Evolutionary conservation across 257 asterid genomes (phyloP).

Genomic region (Haberlea rhodopensis): DNA sequence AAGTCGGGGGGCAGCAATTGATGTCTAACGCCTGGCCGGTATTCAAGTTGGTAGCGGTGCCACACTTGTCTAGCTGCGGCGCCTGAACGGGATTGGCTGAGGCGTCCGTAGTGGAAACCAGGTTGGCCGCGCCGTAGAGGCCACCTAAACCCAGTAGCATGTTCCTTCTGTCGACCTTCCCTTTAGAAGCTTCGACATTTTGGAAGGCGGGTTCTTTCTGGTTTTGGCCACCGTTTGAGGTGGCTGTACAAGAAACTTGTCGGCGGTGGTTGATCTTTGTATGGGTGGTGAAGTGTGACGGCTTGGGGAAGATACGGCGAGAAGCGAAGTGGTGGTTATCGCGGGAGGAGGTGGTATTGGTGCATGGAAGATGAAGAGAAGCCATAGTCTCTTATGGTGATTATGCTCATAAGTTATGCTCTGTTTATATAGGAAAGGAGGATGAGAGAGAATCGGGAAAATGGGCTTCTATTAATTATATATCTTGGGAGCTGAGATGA

Average conservation of each 20-base stretch:
- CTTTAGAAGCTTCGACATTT: neutral
- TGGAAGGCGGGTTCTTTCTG: neutral
- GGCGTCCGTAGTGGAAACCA: neutral
- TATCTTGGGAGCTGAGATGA: no score
- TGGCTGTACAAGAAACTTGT: neutral
- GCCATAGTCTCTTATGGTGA: no score
- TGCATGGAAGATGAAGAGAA: neutral
- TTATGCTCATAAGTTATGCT: no score
- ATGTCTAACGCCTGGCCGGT: neutral
- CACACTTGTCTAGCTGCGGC: neutral
- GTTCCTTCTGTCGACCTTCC: neutral
- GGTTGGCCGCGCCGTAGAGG: neutral
- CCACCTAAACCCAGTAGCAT: neutral
- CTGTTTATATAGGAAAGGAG: no score
- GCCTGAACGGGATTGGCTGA: neutral
- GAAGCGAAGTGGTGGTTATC: neutral
- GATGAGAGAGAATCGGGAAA: no score
- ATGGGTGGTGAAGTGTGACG: neutral
- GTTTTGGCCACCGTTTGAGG: neutral
- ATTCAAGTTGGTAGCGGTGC: neutral
- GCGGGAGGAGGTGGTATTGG: neutral
- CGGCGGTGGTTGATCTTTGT: neutral
- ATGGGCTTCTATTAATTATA: no score
- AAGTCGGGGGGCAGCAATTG: slow-evolving; percentile 25
- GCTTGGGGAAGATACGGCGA: neutral